phyloP scores from a whole-genome alignment of 305 asterid species.

The Solanum chacoense region DNA sequence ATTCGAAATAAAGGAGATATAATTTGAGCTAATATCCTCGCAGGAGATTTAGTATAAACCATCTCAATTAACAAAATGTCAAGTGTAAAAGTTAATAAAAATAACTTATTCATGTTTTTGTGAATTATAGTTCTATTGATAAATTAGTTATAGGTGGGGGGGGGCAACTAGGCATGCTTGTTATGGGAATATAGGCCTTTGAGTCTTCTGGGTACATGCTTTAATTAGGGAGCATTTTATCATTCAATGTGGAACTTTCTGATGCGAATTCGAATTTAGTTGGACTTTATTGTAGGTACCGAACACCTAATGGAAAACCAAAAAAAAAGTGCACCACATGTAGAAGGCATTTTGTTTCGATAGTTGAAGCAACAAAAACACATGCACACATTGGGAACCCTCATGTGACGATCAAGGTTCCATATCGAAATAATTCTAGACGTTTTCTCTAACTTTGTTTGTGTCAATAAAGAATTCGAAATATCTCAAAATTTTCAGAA shows the following conservation, averaged over 20 bases:
- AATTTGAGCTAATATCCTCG: not conserved
- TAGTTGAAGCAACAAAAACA: not conserved
- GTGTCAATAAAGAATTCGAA: not conserved
- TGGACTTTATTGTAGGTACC: no score
- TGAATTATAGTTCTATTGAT: not conserved
- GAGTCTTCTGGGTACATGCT: not conserved
- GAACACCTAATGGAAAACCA: not conserved
- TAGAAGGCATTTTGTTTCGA: not conserved
- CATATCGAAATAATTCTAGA: not conserved
- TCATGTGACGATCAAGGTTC: not conserved
- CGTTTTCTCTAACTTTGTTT: no score
- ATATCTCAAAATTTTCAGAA: not conserved
- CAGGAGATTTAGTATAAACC: not conserved
- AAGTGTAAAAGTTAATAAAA: not conserved
- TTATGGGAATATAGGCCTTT: not conserved
- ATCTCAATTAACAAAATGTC: not conserved
- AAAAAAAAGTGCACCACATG: not conserved
- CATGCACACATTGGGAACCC: not conserved
- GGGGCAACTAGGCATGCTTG: not conserved
- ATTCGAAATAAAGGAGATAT: not conserved
- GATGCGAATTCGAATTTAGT: no score
- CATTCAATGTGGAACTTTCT: no score
- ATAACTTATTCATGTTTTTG: no score
- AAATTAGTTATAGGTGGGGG: not conserved
- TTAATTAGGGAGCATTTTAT: no score